Conservation (phyloP, 805 yeast genomes). For the Saturnispora zaruensis region DNA sequence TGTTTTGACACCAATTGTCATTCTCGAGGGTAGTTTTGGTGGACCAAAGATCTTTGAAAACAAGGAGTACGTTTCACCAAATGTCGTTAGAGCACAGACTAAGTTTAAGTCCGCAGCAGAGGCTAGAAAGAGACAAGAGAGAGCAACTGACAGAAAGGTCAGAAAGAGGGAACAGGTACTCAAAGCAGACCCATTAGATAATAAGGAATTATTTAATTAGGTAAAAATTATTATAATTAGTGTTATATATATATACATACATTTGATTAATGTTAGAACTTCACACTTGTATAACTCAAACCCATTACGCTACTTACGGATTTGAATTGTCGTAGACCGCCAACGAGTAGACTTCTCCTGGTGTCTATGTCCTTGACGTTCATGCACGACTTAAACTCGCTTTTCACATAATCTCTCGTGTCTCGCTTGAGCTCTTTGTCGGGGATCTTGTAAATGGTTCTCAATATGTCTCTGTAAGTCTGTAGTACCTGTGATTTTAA, state of each 20-base stretch:
- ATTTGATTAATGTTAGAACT: slow-evolving; percentile 1
- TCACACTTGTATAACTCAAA: slow-evolving; percentile 21
- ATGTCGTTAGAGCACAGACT: slow-evolving; percentile 83
- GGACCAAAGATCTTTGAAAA: slow-evolving; percentile 97
- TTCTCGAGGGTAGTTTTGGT: slow-evolving; percentile 93
- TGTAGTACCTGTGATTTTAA: slow-evolving; percentile 22
- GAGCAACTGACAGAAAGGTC: slow-evolving; percentile 66
- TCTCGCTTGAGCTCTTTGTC: slow-evolving; percentile 19
- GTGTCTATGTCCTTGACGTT: slow-evolving; percentile 22
- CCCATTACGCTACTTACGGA: slow-evolving; percentile 24
- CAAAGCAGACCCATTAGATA: slow-evolving; percentile 74
- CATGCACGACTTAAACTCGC: slow-evolving; percentile 24
- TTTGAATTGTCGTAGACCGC: slow-evolving; percentile 29
- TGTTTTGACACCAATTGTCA: slow-evolving; percentile 83
- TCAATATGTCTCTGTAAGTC: slow-evolving; percentile 26
- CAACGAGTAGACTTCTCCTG: slow-evolving; percentile 25
- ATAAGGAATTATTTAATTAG: slow-evolving; percentile 62
- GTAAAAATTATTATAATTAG: slow-evolving; percentile 3
- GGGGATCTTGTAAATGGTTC: slow-evolving; percentile 22
- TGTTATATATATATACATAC: not conserved
- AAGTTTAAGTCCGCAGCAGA: slow-evolving; percentile 72
- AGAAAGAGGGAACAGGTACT: slow-evolving; percentile 67
- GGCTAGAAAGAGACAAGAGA: slow-evolving; percentile 71
- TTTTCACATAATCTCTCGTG: slow-evolving; percentile 23
- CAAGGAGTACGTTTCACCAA: slow-evolving; percentile 94